phyloP scores from a whole-genome alignment of 495 filamentous ascomycete genomes.

The Halenospora varia region DNA sequence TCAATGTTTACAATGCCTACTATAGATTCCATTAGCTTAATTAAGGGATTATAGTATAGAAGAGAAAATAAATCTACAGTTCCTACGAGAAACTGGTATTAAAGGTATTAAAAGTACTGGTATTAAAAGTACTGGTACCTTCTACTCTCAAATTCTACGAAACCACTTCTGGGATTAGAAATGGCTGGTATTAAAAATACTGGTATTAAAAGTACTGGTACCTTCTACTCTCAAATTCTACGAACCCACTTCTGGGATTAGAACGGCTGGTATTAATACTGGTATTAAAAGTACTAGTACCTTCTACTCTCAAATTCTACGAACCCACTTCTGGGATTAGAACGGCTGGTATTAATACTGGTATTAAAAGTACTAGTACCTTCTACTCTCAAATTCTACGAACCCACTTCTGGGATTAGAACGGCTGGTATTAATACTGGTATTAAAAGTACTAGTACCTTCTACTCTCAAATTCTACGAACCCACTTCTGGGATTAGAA shows the following conservation, averaged over 20 bases:
- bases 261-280: not conserved
- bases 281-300: not conserved
- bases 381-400: not conserved
- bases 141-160: no score
- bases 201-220: not conserved
- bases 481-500: not conserved
- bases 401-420: not conserved
- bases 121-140: not conserved
- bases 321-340: no score
- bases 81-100: not conserved
- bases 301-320: no score
- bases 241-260: not conserved
- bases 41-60: not conserved
- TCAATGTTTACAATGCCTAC: not conserved
- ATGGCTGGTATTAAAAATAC: not conserved
- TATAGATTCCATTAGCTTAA: not conserved
- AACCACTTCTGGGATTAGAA: not conserved
- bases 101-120: not conserved
- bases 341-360: not conserved
- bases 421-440: not conserved
- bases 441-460: not conserved
- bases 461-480: not conserved
- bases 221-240: not conserved
- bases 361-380: not conserved
- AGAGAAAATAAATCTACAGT: not conserved